Conservation (phyloP, 805 yeast genomes). For the Cyberlindnera lachancei region DNA sequence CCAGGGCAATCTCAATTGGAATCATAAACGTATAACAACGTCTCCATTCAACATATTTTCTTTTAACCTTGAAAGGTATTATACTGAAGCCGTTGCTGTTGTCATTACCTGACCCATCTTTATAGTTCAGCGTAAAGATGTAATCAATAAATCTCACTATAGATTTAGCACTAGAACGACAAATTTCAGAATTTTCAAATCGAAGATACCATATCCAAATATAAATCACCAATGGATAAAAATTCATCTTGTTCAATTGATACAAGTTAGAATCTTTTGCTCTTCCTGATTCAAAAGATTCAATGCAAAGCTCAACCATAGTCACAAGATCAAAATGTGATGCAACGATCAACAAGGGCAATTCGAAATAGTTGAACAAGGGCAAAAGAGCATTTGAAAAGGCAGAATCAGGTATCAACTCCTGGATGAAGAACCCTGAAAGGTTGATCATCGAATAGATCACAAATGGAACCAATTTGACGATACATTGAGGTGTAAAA, state of each 20-base stretch:
- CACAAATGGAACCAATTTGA: slow-evolving; percentile 34
- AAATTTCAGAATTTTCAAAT: slow-evolving; percentile 27
- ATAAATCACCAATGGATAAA: slow-evolving; percentile 29
- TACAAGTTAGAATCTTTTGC: too few relatives aligned
- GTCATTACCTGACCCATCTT: too few relatives aligned
- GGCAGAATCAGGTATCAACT: slow-evolving; percentile 25
- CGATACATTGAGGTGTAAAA: slow-evolving; percentile 24
- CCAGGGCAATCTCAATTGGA: too few relatives aligned
- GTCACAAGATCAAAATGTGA: slow-evolving; percentile 32
- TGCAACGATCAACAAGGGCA: slow-evolving; percentile 30
- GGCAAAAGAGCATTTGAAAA: slow-evolving; percentile 30
- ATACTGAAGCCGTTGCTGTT: neutral
- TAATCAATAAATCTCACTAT: slow-evolving; percentile 10
- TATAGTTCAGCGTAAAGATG: slow-evolving; percentile 1
- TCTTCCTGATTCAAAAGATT: slow-evolving; percentile 18
- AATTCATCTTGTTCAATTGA: too few relatives aligned
- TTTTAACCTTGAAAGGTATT: slow-evolving; percentile 3
- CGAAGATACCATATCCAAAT: slow-evolving; percentile 30
- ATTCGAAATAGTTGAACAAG: slow-evolving; percentile 29
- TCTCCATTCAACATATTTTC: slow-evolving; percentile 7
- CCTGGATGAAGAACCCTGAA: slow-evolving; percentile 26
- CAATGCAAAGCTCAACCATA: slow-evolving; percentile 24
- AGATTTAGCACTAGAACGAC: slow-evolving; percentile 17
- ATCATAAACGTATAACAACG: slow-evolving; percentile 10
- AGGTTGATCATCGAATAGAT: slow-evolving; percentile 34